Evolutionary conservation across 306 rosid genomes (phyloP).

Genomic region (Sesbania bispinosa): DNA sequence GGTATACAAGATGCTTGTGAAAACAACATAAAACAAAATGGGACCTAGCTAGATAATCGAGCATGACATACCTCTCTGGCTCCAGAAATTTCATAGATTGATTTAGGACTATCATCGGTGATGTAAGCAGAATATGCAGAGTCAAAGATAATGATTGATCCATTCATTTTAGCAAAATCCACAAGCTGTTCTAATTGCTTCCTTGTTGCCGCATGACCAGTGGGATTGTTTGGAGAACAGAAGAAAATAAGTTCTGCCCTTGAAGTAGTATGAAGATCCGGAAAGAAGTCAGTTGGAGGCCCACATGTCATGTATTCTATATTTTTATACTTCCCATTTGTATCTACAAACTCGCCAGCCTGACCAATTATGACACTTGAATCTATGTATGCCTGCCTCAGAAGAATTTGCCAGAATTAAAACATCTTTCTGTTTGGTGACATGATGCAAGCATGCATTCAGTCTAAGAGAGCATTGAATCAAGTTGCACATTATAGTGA

Average conservation of each 20-base stretch:
- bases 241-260: conserved; percentile 47
- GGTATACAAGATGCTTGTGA: background rate
- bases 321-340: conserved; percentile 34
- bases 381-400: conserved; percentile 65
- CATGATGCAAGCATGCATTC: background rate
- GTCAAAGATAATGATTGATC: conserved; percentile 59
- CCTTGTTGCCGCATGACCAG: conserved; percentile 78
- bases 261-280: conserved; percentile 38
- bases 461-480: background rate
- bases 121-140: conserved; percentile 57
- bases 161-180: conserved; percentile 51
- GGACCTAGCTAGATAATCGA: background rate
- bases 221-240: conserved; percentile 66
- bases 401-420: conserved; percentile 3
- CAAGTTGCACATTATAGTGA: background rate
- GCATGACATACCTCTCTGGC: conserved; percentile 44
- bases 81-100: conserved; percentile 59
- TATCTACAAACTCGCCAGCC: conserved; percentile 42
- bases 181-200: conserved; percentile 64
- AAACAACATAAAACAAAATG: background rate
- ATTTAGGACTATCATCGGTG: conserved; percentile 51
- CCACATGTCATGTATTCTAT: conserved; percentile 61
- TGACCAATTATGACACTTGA: conserved; percentile 75
- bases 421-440: background rate
- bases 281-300: conserved; percentile 49